A percentile compares a stretch with the other conserved stretches of the same genome.
These are phyloP conservation scores for Bacidia gigantensis DNA, from an alignment of 495 filamentous ascomycete genomes.

Conservation along the genomic window DNA sequence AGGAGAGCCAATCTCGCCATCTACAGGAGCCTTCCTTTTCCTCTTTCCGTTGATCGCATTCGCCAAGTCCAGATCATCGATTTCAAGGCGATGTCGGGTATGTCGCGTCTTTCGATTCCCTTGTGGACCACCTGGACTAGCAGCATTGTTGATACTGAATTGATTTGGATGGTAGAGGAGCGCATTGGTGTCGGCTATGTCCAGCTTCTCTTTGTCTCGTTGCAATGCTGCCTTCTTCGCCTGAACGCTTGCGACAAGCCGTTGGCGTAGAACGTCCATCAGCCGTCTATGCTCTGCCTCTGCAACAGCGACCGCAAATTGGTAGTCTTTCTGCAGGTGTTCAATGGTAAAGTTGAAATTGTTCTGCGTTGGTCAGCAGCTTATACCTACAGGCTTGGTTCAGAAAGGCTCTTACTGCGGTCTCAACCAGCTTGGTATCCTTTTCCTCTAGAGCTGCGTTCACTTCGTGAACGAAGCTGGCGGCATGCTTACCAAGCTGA, in stretches of 20 bases:
- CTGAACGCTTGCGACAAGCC: conserved; percentile 63
- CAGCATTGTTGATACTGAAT: conserved; percentile 67
- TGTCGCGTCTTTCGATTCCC: conserved; percentile 71
- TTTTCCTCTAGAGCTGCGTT: conserved; percentile 74
- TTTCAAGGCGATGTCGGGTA: conserved; percentile 65
- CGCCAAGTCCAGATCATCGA: conserved; percentile 58
- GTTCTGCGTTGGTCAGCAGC: conserved; percentile 2
- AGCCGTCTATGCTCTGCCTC: conserved; percentile 68
- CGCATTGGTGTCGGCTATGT: conserved; percentile 78
- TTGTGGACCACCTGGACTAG: conserved; percentile 68
- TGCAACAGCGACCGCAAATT: conserved; percentile 57
- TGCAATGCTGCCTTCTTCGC: conserved; percentile 61
- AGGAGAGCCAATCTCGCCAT: conserved; percentile 61
- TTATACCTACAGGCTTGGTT: not conserved
- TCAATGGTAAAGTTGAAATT: conserved; percentile 16
- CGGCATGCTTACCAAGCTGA: conserved; percentile 66
- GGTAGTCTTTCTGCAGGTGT: conserved; percentile 13
- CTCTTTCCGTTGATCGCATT: conserved; percentile 53
- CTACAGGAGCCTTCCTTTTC: conserved; percentile 52
- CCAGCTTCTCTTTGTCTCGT: conserved; percentile 78
- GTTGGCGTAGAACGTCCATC: conserved; percentile 66
- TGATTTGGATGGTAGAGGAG: conserved; percentile 85
- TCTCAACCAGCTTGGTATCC: conserved; percentile 60
- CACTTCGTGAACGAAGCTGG: conserved; percentile 65
- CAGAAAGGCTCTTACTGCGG: conserved; percentile 47